Base-by-base conservation (phyloP, 257 asterid genomes). In the Solanum dulcamara region DNA sequence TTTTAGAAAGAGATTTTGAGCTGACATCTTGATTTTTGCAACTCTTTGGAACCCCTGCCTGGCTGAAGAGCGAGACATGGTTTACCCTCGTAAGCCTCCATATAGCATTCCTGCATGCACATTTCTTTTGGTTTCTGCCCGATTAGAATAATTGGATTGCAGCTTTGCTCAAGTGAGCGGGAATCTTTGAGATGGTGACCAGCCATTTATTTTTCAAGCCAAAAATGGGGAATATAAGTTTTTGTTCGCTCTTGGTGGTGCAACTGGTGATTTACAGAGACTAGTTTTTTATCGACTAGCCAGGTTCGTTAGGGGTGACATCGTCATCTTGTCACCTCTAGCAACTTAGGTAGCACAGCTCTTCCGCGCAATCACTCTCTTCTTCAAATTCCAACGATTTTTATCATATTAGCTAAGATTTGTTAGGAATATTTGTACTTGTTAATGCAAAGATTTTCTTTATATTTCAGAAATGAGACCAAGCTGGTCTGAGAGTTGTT, bases 1-100 rank as follows among this genome's bases (percentile, higher is more conserved):
- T 96, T 66, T 86, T 96, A 86, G 93, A 93, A 87, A 90, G 85
- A 35, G 72, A 93, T 85, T 95, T 96, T 86, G 86, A 91, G 80
- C 93, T 96, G 66, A 30, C 80, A 48, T 91, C 95, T 68, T 93
- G 89, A 90, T 86, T 38, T 48, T 44, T 11, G 18, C 57, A 33
- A 38, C 33, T n/a, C 42, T n/a, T 55, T 22, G 38, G 48, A 64
- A 48, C 28, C 24, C 83, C 62, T 51, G 10, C 62, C 64, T 48
- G 44, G 28, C 83, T 77, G 83, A 46, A 42, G 44, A 28, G 24
- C 26, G 44, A 28, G 64, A 48, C 1, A 48, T 10, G 64, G 83
- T 79, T 79, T 79, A 79, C 83, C 64, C 40, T 79, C 64, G 83
- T 79, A 79, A 48, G 83, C 44, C 62, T 79, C 42, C 42, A 77